Evolutionary conservation across 164 flowering plant genomes (phyloP).

Genomic region (Macadamia tetraphylla): DNA sequence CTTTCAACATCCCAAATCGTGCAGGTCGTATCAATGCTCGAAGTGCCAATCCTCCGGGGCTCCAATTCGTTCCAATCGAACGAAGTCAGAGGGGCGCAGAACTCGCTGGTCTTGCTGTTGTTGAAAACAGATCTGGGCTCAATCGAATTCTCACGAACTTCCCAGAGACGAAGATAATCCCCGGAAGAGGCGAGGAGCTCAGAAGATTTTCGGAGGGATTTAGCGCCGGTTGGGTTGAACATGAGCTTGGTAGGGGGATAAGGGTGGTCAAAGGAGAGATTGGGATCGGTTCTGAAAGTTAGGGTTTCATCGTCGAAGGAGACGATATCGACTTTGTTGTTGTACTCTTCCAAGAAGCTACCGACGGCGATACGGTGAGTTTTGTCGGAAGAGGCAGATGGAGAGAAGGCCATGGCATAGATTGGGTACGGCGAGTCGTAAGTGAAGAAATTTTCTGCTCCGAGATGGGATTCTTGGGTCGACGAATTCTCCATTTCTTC

Average conservation of each 20-base stretch:
- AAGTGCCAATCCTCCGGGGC: conserved; percentile 71
- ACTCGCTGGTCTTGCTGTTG: conserved; percentile 63
- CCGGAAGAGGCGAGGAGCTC: conserved; percentile 57
- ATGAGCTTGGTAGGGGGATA: conserved; percentile 71
- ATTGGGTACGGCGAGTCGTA: conserved; percentile 60
- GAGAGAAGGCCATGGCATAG: conserved; percentile 59
- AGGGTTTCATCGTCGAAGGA: conserved; percentile 51
- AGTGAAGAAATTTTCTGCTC: conserved; percentile 36
- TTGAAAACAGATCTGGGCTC: conserved; percentile 37
- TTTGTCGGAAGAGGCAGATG: conserved; percentile 15
- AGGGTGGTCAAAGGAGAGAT: conserved; percentile 62
- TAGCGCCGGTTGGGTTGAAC: conserved; percentile 35
- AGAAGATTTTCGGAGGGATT: conserved; percentile 15
- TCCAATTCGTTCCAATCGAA: conserved; percentile 81
- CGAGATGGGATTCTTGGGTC: conserved; percentile 37
- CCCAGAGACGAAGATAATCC: conserved; percentile 36
- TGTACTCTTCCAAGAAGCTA: conserved; percentile 57
- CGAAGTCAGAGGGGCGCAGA: conserved; percentile 67
- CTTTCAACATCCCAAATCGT: conserved; percentile 90
- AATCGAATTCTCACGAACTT: conserved; percentile 7
- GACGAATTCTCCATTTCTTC: conserved; percentile 42
- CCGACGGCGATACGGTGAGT: conserved; percentile 51
- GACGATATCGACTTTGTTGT: conserved; percentile 56
- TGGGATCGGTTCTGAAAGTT: conserved; percentile 35
- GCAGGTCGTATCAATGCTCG: conserved; percentile 91